These are phyloP conservation scores for Neurospora terricola DNA, from an alignment of 495 filamentous ascomycete genomes.

Conservation along the genomic window DNA sequence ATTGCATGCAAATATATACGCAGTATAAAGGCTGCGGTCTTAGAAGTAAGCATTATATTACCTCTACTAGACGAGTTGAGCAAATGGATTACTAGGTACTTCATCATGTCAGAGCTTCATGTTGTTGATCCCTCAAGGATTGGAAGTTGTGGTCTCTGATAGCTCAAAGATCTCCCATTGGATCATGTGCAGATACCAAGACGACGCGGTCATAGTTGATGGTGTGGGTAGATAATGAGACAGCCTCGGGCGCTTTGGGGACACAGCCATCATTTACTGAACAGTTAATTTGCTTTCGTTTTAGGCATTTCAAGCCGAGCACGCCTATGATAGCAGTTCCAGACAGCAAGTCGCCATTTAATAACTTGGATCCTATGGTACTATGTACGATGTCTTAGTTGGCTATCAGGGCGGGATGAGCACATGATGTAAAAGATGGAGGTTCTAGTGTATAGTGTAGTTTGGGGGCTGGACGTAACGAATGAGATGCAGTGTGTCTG, in stretches of 20 bases:
- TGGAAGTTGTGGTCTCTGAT: neutral
- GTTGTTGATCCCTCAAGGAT: neutral
- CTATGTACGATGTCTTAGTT: neutral
- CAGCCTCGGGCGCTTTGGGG: neutral
- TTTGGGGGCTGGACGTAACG: neutral
- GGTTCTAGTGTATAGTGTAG: neutral
- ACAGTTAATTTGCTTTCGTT: neutral
- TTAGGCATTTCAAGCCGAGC: neutral
- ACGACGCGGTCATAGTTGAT: neutral
- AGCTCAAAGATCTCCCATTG: neutral
- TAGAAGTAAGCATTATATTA: neutral
- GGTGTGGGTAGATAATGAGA: neutral
- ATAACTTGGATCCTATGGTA: neutral
- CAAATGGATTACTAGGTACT: neutral
- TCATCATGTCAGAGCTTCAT: neutral
- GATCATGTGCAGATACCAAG: neutral
- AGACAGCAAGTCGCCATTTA: neutral
- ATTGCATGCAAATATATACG: neutral
- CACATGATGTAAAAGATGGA: neutral
- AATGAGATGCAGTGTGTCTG: neutral
- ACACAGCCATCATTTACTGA: neutral
- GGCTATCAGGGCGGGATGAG: neutral
- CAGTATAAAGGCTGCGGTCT: neutral
- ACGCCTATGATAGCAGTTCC: neutral
- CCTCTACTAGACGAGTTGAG: neutral